Evolutionary conservation across 2,329 filamentous ascomycete genomes (phyloP), one percentile per base, ranked within the genome.

Genomic region (Colletotrichum agaves): DNA sequence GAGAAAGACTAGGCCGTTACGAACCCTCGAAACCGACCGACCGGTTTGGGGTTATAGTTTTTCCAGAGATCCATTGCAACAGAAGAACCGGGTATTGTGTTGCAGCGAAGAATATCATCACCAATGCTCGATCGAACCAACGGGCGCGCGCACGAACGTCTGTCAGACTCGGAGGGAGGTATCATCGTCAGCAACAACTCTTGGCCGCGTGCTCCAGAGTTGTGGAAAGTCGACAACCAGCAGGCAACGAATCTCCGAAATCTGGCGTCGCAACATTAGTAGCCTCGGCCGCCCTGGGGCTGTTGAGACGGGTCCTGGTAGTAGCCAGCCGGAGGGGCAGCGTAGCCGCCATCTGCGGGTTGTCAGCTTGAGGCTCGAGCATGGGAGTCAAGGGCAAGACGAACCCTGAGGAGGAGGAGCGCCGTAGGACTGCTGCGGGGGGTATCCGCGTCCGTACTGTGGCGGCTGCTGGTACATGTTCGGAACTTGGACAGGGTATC

Each of bases 301-400:
- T 77, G 76, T 68, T 75, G 79, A 49, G 78, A 78, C 53, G 78
- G 83, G 69, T 86, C 82, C 19, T 87, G 87, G 57, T 80, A 82
- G 69, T 85, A 87, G 31, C 56, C 60, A 12, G 61, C 55, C 31
- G 57, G 66, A 35, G 66, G 66, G 37, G 66, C 61, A 11, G 66
- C 41, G 50, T 69, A 69, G 23, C 66, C 66, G 41, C 66, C 62
- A 13, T 66, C 66, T 61, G 44, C 35, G 35, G 13, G 15, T 13
- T 19, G 27, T 67, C 23, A 63, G 50, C 44, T 8, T 11, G 4
- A 19, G 41, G 11, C 13, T 10, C n/a, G 33, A 44, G 12, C 31
- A 37, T n/a, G 15, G 27, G 65, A 65, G 11, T 13, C 13, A 12
- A 35, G 44, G 19, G 17, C 27, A 27, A 35, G 83, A 67, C 74